phyloP scores from a whole-genome alignment of 805 yeast species.

The Tetrapisispora nanseiensis region DNA sequence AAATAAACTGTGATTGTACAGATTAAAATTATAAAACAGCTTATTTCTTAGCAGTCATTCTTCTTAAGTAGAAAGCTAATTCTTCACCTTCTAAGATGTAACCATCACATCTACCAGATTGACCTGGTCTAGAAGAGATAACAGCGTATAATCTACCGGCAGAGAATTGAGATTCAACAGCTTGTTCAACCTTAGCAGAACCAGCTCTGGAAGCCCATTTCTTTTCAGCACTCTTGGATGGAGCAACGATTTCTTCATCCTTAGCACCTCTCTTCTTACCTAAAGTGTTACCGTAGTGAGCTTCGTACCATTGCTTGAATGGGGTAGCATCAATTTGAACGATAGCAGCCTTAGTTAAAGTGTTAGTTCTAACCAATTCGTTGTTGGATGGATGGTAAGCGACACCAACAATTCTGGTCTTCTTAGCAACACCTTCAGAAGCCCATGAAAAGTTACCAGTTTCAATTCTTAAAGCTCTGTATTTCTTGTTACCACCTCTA shows the following conservation, averaged over 20 bases:
- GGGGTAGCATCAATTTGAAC: slow-evolving; percentile 99
- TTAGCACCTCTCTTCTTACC: slow-evolving; percentile 69
- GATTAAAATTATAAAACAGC: slow-evolving; percentile 5
- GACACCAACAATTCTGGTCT: slow-evolving; percentile 97
- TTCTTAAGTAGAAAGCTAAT: slow-evolving; percentile 99
- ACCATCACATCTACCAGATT: slow-evolving; percentile 99
- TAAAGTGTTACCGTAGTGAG: slow-evolving; percentile 89
- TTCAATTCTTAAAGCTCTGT: slow-evolving; percentile 99
- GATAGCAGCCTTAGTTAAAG: slow-evolving; percentile 96
- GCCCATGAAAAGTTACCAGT: slow-evolving; percentile 99
- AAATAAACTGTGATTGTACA: slow-evolving; percentile 1
- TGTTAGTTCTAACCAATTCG: slow-evolving; percentile 99
- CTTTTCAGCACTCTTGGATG: slow-evolving; percentile 75
- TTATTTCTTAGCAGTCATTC: slow-evolving; percentile 98
- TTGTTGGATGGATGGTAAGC: slow-evolving; percentile 99
- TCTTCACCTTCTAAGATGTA: slow-evolving; percentile 99
- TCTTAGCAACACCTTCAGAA: slow-evolving; percentile 96
- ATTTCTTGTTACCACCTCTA: slow-evolving; percentile 99
- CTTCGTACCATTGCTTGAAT: slow-evolving; percentile 98
- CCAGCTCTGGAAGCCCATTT: slow-evolving; percentile 90
- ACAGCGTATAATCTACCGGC: slow-evolving; percentile 98
- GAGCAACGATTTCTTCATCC: slow-evolving; percentile 43
- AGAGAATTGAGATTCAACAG: slow-evolving; percentile 93
- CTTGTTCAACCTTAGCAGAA: slow-evolving; percentile 72
- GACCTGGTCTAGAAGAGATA: slow-evolving; percentile 99